phyloP scores from a whole-genome alignment of 1,139 yeast genomes.

The Lodderomyces jiufengensis region DNA sequence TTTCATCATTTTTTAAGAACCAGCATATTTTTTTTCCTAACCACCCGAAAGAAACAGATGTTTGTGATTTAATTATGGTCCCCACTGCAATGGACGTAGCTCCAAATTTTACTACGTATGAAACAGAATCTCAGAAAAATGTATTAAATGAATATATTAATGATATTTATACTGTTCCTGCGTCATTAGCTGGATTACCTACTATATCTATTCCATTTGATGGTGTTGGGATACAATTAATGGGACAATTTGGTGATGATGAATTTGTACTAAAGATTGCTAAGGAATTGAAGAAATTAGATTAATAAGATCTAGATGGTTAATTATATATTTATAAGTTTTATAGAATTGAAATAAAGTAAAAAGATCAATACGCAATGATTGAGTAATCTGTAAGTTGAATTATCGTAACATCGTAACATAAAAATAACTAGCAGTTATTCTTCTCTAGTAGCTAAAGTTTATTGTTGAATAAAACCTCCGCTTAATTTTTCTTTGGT shows the following conservation, averaged over 20 bases:
- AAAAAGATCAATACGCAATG: not conserved
- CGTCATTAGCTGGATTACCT: slow-evolving; percentile 90
- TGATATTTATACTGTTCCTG: slow-evolving; percentile 86
- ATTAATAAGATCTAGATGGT: slow-evolving; percentile 7
- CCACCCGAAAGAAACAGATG: slow-evolving; percentile 23
- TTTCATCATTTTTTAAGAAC: slow-evolving; percentile 57
- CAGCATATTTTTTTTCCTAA: slow-evolving; percentile 28
- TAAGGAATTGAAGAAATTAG: slow-evolving; percentile 2
- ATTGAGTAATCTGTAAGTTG: slow-evolving; percentile 23
- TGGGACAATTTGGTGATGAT: slow-evolving; percentile 89
- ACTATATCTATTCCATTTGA: slow-evolving; percentile 65
- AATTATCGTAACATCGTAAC: slow-evolving; percentile 36
- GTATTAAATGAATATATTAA: slow-evolving; percentile 67
- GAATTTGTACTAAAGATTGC: slow-evolving; percentile 47
- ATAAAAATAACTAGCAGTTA: slow-evolving; percentile 14
- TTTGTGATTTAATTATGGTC: slow-evolving; percentile 65
- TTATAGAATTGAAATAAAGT: slow-evolving; percentile 1
- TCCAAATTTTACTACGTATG: slow-evolving; percentile 45
- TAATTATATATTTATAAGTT: slow-evolving; percentile 9
- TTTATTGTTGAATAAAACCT: slow-evolving; percentile 5
- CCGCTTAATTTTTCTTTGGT: not conserved
- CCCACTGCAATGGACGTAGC: slow-evolving; percentile 73
- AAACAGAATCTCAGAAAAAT: slow-evolving; percentile 28
- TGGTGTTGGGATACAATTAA: slow-evolving; percentile 62
- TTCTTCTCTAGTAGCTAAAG: not conserved